Percentiles rank a stretch among this genome's conserved stretches.
These are phyloP conservation scores for Acidomyces sp. DNA, from an alignment of 495 filamentous ascomycete species.

Conservation along the genomic window DNA sequence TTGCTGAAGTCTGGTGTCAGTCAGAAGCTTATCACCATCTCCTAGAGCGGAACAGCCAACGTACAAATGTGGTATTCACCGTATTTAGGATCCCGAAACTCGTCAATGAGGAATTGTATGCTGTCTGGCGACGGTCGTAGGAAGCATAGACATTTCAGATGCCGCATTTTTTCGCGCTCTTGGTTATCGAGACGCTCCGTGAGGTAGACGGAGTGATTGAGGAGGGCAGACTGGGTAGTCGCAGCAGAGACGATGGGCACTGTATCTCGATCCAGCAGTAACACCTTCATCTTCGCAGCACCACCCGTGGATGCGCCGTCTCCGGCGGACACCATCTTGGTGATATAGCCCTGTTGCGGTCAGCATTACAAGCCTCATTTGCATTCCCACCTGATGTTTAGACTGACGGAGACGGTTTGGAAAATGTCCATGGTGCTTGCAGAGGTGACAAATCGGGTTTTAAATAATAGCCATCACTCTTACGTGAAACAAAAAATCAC, in stretches of 20 bases:
- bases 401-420: slow-evolving; percentile 73
- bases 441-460: background rate
- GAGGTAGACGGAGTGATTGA: slow-evolving; percentile 94
- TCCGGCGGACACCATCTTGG: slow-evolving; percentile 88
- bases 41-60: background rate
- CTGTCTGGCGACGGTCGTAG: slow-evolving; percentile 82
- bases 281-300: slow-evolving; percentile 95
- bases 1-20: slow-evolving; percentile 67
- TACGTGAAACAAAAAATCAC: too few relatives aligned
- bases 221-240: slow-evolving; percentile 87
- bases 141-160: slow-evolving; percentile 86
- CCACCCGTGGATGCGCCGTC: slow-evolving; percentile 50
- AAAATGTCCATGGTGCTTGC: slow-evolving; percentile 68
- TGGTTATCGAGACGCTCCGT: slow-evolving; percentile 89
- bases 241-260: slow-evolving; percentile 87
- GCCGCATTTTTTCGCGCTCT: slow-evolving; percentile 92
- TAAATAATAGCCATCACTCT: background rate
- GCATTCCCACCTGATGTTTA: too few relatives aligned
- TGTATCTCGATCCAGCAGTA: slow-evolving; percentile 89
- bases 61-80: slow-evolving; percentile 87
- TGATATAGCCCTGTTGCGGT: too few relatives aligned
- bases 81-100: slow-evolving; percentile 91
- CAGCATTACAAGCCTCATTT: too few relatives aligned
- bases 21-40: slow-evolving; percentile 14
- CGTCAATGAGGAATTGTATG: slow-evolving; percentile 86